Base-by-base conservation (phyloP, 129 eudicot species). In the Flaveria sonorensis region DNA sequence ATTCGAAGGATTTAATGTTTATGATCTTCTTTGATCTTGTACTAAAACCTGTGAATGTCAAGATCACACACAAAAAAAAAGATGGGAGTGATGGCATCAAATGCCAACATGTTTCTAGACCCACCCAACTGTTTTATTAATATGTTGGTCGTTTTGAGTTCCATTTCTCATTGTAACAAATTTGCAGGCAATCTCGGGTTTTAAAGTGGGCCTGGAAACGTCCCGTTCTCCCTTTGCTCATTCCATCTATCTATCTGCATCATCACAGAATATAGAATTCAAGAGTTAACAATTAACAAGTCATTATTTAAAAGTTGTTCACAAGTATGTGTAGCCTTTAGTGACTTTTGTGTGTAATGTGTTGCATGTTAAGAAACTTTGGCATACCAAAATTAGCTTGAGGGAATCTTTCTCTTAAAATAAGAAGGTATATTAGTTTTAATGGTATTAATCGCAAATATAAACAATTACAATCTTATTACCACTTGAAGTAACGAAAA, bases 211-310 rank as follows among this genome's bases (percentile, higher is more conserved):
- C 98, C 98, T 15, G 96, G 93, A 69, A 92, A 92, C 24, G 96
- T 92, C 16, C 96, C 98, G 43, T 88, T 90, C 85, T 92, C 98
- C 80, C 94, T 83, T 74, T 90, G 98, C 77, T 90, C 96, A 21
- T 92, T 90, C 98, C 94, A 92, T 79, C 92, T 77, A 15, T 90
- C 98, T 4, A 92, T 47, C 96, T 90, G 92, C 86, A 92, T 46
- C 15, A 16, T 13, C 77, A 57, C 3, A 20, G 5, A 43, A 61
- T 28, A 19, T 60, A 47, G 2, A 4, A 53, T 32, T 53, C 0
- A 1, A 19, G 21, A 45, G 14, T 45, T 45, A 8, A 43, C 48
- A 43, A 43, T 43, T 43, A 7, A 45, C 50, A 45, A 45, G 50
- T 45, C 13, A 10, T 45, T 36, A 36, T 36, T 36, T 36, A 36